These are phyloP conservation scores for Fraxinus americana DNA, from an alignment of 257 asterid species.

Conservation along the genomic window DNA sequence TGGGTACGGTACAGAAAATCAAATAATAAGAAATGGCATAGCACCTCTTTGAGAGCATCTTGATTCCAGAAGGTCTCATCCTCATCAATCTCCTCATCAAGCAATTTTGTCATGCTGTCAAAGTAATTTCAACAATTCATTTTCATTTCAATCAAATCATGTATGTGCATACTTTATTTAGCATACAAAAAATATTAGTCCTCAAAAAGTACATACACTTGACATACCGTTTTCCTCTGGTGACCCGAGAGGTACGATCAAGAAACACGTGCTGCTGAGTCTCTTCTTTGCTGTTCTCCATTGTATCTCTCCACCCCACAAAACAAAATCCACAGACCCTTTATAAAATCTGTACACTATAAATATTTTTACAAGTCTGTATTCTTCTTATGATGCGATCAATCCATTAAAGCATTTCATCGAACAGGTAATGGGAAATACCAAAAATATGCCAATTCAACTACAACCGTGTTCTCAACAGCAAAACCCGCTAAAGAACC, in stretches of 20 bases:
- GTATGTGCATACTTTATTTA: slow-evolving; percentile 10
- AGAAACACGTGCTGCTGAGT: slow-evolving; percentile 50
- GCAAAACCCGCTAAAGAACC: neutral
- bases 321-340: neutral
- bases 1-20: neutral
- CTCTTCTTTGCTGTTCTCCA: slow-evolving; percentile 56
- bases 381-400: neutral
- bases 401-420: neutral
- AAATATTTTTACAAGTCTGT: neutral
- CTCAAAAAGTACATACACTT: neutral
- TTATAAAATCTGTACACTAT: neutral
- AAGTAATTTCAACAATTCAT: slow-evolving; percentile 12
- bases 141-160: slow-evolving; percentile 13
- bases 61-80: slow-evolving; percentile 94
- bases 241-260: slow-evolving; percentile 77
- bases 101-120: slow-evolving; percentile 81
- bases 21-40: neutral
- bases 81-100: slow-evolving; percentile 86
- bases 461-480: neutral
- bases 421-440: neutral
- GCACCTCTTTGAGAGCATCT: slow-evolving; percentile 93
- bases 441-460: neutral
- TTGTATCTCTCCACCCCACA: slow-evolving; percentile 12
- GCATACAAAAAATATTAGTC: neutral
- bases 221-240: slow-evolving; percentile 89